Evolutionary conservation across 2,329 filamentous ascomycete genomes (phyloP), one percentile per base, ranked within the genome.

Genomic region (Thielaviopsis punctulata): DNA sequence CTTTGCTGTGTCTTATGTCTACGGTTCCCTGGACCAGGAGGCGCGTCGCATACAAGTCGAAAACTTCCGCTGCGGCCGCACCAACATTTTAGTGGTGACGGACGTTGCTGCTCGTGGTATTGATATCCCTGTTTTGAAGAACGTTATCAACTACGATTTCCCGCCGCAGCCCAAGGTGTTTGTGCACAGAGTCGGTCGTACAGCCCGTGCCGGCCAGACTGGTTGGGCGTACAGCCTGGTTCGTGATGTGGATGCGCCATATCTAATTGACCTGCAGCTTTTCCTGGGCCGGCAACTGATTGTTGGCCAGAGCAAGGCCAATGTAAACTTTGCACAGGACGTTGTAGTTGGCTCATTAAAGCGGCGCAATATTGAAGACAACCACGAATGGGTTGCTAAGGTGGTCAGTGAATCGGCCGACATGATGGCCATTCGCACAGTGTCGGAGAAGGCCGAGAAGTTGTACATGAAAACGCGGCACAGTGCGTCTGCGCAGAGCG

Each of bases 61-160:
- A 55, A 82, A 89, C 57, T 98, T 98, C 65, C 76, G 93, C 55
- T 75, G 73, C 22, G 92, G 92, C 6, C 76, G 83, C 57, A 84
- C 86, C 0, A 90, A 95, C 59, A 88, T 98, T 47, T 69, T 98
- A 8, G 89, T 98, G 2, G 90, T 96, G 45, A 98, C 92, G 1
- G 92, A 98, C 64, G 88, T 98, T 51, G 92, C 92, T 13, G 92
- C 92, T 21, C 78, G 92, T 72, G 90, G 92, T 79, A 93, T 98
- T 56, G 92, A 98, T 78, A 95, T 98, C 59, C 92, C 92, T 0
- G 77, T 95, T 46, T 74, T 98, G 33, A 89, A 87, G 53, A 96
- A 98, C 63, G 92, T 98, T 55, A 90, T 98, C 71, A 96, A 98
- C 71, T 98, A 94, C 66, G 90, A 96, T 62, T 98, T 98, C 58